phyloP scores from a whole-genome alignment of 257 asterid species.

The Primulina eburnea region DNA sequence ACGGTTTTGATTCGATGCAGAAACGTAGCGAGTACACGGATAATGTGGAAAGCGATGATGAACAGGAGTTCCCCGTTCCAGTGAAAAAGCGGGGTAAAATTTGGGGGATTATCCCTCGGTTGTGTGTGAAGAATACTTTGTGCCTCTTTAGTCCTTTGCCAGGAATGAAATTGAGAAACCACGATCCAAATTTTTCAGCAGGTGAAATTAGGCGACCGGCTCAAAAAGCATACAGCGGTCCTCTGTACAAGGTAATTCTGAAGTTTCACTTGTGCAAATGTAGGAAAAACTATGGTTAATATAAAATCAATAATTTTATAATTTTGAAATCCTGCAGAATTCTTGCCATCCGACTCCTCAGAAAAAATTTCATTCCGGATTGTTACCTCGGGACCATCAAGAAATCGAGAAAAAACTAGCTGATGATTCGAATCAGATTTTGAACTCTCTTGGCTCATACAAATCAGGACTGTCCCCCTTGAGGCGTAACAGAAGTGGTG shows the following conservation, averaged over 20 bases:
- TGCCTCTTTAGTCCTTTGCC: constrained; percentile 74
- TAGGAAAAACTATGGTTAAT: neutral
- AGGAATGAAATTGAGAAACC: constrained; percentile 49
- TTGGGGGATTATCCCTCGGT: constrained; percentile 79
- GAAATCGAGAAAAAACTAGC: constrained; percentile 36
- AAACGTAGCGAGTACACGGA: constrained; percentile 34
- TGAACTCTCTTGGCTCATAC: constrained; percentile 34
- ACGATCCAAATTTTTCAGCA: constrained; percentile 46
- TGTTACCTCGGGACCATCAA: constrained; percentile 53
- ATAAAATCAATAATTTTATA: constrained; percentile 5
- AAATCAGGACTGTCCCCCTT: constrained; percentile 58
- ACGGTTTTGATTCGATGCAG: constrained; percentile 33
- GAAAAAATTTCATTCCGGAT: constrained; percentile 75
- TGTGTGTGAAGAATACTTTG: constrained; percentile 72
- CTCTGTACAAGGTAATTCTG: constrained; percentile 67
- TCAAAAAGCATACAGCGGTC: constrained; percentile 88
- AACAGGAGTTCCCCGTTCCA: constrained; percentile 35
- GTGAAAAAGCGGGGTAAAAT: constrained; percentile 55
- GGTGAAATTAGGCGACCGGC: constrained; percentile 47
- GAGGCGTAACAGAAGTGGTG: constrained; percentile 64
- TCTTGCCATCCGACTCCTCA: constrained; percentile 45
- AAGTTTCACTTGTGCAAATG: neutral
- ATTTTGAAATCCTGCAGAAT: constrained; percentile 42
- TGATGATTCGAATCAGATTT: constrained; percentile 33
- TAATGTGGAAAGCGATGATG: constrained; percentile 59